Percentiles rank a stretch among this genome's conserved stretches.
Conservation (phyloP, 495 filamentous ascomycete genomes). For the Neurospora sp. region DNA sequence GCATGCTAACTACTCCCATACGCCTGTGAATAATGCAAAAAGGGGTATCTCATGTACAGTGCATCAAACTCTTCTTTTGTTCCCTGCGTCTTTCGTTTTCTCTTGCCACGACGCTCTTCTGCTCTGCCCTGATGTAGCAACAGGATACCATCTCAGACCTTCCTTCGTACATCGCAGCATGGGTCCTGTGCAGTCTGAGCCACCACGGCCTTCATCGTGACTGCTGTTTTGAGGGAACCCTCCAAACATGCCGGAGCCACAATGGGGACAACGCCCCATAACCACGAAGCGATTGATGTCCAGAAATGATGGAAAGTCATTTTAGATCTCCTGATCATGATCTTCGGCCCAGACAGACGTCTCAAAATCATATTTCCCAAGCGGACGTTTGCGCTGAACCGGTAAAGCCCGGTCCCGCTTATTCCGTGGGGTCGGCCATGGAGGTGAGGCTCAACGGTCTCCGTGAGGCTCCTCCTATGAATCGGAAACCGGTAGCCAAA, state of each 20-base stretch:
- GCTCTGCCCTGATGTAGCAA: not conserved
- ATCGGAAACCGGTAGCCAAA: conserved; percentile 80
- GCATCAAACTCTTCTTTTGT: not conserved
- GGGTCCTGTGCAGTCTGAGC: not conserved
- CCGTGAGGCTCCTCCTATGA: conserved; percentile 13
- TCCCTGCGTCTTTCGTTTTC: not conserved
- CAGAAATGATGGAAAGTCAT: not conserved
- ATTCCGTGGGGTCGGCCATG: not conserved
- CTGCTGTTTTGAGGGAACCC: not conserved
- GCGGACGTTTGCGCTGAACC: not conserved
- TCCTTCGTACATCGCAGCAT: not conserved
- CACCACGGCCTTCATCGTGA: not conserved
- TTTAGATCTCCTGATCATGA: not conserved
- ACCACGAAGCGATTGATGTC: not conserved
- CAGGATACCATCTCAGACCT: not conserved
- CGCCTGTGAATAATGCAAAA: not conserved
- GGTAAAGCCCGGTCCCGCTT: not conserved
- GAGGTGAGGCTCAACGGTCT: not conserved
- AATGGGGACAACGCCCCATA: not conserved
- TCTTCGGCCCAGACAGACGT: not conserved
- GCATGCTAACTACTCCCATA: not conserved
- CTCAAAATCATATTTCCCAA: not conserved
- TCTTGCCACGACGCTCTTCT: not conserved
- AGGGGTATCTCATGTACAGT: not conserved
- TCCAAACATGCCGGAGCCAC: not conserved